Percentiles rank a stretch among this genome's conserved stretches.
Evolutionary conservation across 2,329 filamentous ascomycete genomes (phyloP).

Genomic region (Corniculantispora saksenae): DNA sequence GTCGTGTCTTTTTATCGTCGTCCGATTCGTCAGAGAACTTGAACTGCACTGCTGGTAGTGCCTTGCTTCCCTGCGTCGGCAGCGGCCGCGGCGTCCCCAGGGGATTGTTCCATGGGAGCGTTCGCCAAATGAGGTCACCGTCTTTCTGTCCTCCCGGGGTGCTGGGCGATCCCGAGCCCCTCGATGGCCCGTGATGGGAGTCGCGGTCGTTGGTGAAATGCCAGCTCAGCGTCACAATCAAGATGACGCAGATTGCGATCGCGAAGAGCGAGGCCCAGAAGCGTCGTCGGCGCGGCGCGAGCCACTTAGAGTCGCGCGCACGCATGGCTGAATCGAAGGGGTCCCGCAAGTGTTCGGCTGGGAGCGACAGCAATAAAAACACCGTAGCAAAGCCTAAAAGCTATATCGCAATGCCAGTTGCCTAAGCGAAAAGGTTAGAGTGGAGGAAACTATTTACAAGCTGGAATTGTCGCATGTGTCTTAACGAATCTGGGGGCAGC

Average conservation of each 20-base stretch:
- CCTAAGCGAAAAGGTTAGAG: background rate
- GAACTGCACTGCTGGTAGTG: conserved; percentile 14
- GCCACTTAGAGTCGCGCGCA: background rate
- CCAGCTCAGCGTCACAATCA: conserved; percentile 7
- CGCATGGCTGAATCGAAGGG: background rate
- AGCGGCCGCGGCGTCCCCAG: conserved; percentile 5
- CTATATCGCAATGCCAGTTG: background rate
- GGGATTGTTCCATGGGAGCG: conserved; percentile 15
- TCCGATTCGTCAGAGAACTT: conserved; percentile 21
- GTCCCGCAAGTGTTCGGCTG: background rate
- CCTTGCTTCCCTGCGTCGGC: background rate
- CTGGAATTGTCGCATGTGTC: background rate
- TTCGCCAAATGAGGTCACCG: conserved; percentile 12
- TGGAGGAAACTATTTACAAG: background rate
- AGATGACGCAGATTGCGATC: background rate
- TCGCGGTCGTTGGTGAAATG: background rate
- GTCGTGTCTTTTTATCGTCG: conserved; percentile 31
- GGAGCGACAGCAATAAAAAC: too few relatives aligned
- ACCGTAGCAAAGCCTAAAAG: background rate
- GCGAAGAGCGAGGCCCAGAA: conserved; percentile 2
- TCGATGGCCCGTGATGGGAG: background rate
- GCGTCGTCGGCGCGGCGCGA: background rate
- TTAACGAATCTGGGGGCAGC: background rate
- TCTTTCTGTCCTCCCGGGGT: background rate
- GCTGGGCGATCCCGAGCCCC: background rate